Percentiles rank a stretch among this genome's conserved stretches.
Conservation (phyloP, 768 basidiomycete species). For the Boletus edulis region DNA sequence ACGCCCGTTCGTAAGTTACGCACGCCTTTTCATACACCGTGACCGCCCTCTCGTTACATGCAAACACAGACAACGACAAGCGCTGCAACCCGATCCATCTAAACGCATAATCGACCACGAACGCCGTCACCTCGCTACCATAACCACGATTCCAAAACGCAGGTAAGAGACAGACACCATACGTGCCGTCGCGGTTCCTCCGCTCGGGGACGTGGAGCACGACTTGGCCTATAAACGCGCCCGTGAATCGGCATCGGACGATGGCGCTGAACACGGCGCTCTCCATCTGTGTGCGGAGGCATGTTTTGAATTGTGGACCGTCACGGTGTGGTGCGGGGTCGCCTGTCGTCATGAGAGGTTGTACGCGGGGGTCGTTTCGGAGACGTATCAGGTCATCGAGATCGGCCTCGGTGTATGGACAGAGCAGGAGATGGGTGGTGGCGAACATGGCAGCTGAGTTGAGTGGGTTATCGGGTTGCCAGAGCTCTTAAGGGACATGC, state of each 20-base stretch:
- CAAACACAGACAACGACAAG: conserved; percentile 39
- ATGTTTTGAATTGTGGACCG: conserved; percentile 15
- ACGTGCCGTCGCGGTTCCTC: conserved; percentile 31
- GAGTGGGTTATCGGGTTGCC: too few relatives aligned
- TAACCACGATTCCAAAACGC: conserved; percentile 40
- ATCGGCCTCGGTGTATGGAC: conserved; percentile 32
- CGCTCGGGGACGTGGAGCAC: conserved; percentile 25
- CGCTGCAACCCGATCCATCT: conserved; percentile 39
- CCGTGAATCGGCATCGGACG: conserved; percentile 27
- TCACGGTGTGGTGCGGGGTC: conserved; percentile 7
- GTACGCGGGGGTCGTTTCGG: conserved; percentile 32
- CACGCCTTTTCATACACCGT: conserved; percentile 42
- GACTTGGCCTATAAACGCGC: conserved; percentile 34
- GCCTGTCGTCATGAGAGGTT: conserved; percentile 14
- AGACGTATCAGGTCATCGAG: conserved; percentile 28
- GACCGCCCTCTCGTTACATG: conserved; percentile 38
- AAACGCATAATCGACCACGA: conserved; percentile 42
- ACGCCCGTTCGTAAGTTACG: conserved; percentile 21
- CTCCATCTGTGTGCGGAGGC: conserved; percentile 22
- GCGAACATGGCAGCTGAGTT: conserved; percentile 19
- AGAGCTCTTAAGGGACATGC: neutral
- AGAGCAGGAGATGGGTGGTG: conserved; percentile 34
- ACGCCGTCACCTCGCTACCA: conserved; percentile 40
- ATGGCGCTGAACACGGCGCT: conserved; percentile 28
- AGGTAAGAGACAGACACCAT: conserved; percentile 31